A percentile compares a stretch with the other conserved stretches of the same genome.
Conservation (phyloP, 257 asterid genomes). For the Solanum chilense region DNA sequence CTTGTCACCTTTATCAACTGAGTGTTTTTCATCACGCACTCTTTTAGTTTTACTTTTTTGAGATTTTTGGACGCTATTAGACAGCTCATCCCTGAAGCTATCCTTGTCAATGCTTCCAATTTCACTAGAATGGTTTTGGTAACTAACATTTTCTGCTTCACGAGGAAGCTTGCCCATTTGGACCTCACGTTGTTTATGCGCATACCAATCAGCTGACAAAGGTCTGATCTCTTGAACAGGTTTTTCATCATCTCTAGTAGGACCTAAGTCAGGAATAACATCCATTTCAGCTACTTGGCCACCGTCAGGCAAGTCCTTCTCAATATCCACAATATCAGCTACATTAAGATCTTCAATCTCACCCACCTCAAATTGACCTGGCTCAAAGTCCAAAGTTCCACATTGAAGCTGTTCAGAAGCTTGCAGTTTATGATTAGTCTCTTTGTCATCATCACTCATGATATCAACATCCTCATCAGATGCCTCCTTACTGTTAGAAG, state of each 20-base stretch:
- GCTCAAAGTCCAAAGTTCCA: conserved; percentile 35
- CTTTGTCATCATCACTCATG: conserved; percentile 61
- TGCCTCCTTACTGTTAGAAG: conserved; percentile 82
- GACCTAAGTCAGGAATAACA: conserved; percentile 18
- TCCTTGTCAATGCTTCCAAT: conserved; percentile 27
- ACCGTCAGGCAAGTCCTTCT: conserved; percentile 43
- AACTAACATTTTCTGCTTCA: conserved; percentile 23
- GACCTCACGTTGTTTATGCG: conserved; percentile 22
- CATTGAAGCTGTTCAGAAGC: conserved; percentile 32
- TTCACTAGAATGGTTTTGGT: conserved; percentile 10
- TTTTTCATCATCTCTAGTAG: conserved; percentile 37
- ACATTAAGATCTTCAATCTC: conserved; percentile 38
- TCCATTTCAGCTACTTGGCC: conserved; percentile 30
- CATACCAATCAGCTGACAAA: conserved; percentile 22
- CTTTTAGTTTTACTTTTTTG: conserved; percentile 48
- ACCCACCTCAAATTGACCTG: conserved; percentile 32
- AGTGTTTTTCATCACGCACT: conserved; percentile 34
- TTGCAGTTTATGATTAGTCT: conserved; percentile 32
- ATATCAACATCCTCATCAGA: conserved; percentile 92
- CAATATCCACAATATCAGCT: conserved; percentile 52
- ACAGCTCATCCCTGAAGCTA: conserved; percentile 25
- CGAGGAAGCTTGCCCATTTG: conserved; percentile 6
- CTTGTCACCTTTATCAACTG: conserved; percentile 28
- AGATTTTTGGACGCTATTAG: conserved; percentile 23
- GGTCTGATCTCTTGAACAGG: conserved; percentile 28